Evolutionary conservation across 2,329 filamentous ascomycete species (phyloP), one percentile per base, ranked within the genome.

Genomic region (Alternaria burnsii): DNA sequence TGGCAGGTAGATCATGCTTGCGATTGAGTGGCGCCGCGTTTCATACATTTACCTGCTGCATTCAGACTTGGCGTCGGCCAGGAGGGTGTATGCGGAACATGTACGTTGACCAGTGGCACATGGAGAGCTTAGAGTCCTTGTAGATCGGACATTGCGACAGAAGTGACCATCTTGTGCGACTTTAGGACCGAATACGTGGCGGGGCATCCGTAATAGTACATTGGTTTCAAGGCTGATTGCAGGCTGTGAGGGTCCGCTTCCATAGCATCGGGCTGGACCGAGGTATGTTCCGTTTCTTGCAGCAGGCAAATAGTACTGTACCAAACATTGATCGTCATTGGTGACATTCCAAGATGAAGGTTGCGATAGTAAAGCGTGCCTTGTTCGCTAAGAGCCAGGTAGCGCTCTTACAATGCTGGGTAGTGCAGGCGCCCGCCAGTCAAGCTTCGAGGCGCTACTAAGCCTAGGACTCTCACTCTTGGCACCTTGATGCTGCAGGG

Each of bases 381-480:
- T 20, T 53, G 50, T 36, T 38, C 51, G 34, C 48, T 38, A 61
- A 63, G 41, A 11, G 46, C 41, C 50, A 36, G 51, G 46, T 26
- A 55, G 38, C 28, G 43, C 38, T 11, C 43, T 30, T 12, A 41
- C 38, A 28, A 26, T 54, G 47, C 63, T 34, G 62, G 55, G 60
- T 60, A 52, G 65, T 63, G 60, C 61, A 60, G 55, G 43, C 52
- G 53, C 57, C 59, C 55, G 55, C 63, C 69, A 68, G 50, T 72
- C 63, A 75, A 71, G 71, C 67, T 59, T 67, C 58, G 30, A 50
- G 47, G 53, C 59, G 48, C 51, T 34, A 46, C 64, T 61, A 76
- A 75, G 73, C 70, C 56, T 72, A 66, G 42, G 59, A 61, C 59
- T 58, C 66, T 67, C 63, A 58, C 52, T 22, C 71, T 74, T 75